Conservation (phyloP, 257 asterid species). For the Scutellaria baicalensis region DNA sequence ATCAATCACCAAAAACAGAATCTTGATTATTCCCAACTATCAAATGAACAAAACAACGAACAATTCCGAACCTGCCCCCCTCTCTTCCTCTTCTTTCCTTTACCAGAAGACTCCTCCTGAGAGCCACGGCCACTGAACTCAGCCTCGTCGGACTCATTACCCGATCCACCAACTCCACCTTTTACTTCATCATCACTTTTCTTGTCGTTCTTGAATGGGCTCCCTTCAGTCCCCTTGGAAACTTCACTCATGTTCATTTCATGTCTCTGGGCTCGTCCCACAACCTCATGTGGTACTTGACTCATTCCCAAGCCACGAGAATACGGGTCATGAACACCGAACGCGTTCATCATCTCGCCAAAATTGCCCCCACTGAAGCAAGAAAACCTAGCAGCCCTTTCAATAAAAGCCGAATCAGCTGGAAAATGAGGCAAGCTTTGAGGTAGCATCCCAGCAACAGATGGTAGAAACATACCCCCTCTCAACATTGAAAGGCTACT, state of each 20-base stretch:
- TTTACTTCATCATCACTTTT: constrained; percentile 47
- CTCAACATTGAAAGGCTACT: constrained; percentile 49
- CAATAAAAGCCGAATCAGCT: constrained; percentile 73
- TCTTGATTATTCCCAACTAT: neutral
- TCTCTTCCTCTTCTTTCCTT: constrained; percentile 83
- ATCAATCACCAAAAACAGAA: neutral
- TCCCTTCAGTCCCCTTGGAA: constrained; percentile 33
- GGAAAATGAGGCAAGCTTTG: constrained; percentile 70
- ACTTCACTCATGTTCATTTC: constrained; percentile 31
- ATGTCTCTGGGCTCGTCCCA: constrained; percentile 20
- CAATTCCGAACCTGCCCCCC: constrained; percentile 45
- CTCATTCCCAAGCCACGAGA: constrained; percentile 30
- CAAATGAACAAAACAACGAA: neutral
- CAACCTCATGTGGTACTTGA: constrained; percentile 41
- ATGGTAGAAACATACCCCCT: constrained; percentile 51
- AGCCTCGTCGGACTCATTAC: constrained; percentile 59
- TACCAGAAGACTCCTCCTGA: constrained; percentile 50
- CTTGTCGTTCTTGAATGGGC: constrained; percentile 44
- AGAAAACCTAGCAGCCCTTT: constrained; percentile 86
- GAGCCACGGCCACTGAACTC: constrained; percentile 61
- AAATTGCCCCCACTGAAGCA: constrained; percentile 79
- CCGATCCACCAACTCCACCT: constrained; percentile 32
- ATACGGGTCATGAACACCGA: constrained; percentile 25
- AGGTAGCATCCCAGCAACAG: constrained; percentile 47
- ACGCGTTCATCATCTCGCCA: constrained; percentile 48